Base-by-base conservation (phyloP, 768 basidiomycete species). In the Krasilnikovozyma curviuscula region DNA sequence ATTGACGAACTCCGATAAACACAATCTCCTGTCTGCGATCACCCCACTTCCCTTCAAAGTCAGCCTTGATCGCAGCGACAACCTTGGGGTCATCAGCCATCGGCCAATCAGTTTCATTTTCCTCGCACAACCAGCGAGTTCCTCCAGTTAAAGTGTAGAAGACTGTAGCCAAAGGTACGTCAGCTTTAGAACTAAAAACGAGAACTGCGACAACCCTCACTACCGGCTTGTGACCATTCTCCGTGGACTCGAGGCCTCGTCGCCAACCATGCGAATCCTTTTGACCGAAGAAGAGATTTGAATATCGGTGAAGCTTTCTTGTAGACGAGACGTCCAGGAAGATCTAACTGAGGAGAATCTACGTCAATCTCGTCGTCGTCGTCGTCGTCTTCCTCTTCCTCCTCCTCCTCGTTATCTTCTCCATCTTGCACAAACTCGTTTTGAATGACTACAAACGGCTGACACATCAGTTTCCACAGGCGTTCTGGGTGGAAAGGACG, bases 261-360 rank as follows among this genome's bases (percentile, higher is more conserved):
- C 1, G 63, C 63, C n/a, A 65, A 40, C 65, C 65, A 65, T 28
- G 57, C 48, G 54, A 64, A 66, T 9, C 65, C 63, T 49, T 64
- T 63, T 6, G 57, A 59, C 16, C 64, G 56, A 9, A 64, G 54
- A 0, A 65, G 53, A 2, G 59, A 56, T n/a, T 54, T 58, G 55
- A 60, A 64, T 1, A 56, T 46, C 0, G 58, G 56, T 6, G 50
- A 54, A 0, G 52, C 59, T 10, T 56, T 49, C 49, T 64, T 65
- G 38, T 52, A 50, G 1, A 55, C 54, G 23, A 58, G 56, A 1
- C 61, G 55, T 2, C 53, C 54, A 13, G 54, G 56, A 3, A 61
- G 55, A 39, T 65, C 60, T 28, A 65, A 55, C 27, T 60, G 58
- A 3, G 58, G 58, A 34, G 56, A 54, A 7, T 55, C 13, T 53